phyloP scores from a whole-genome alignment of 2,329 filamentous ascomycete species.

The Talaromyces sp. region DNA sequence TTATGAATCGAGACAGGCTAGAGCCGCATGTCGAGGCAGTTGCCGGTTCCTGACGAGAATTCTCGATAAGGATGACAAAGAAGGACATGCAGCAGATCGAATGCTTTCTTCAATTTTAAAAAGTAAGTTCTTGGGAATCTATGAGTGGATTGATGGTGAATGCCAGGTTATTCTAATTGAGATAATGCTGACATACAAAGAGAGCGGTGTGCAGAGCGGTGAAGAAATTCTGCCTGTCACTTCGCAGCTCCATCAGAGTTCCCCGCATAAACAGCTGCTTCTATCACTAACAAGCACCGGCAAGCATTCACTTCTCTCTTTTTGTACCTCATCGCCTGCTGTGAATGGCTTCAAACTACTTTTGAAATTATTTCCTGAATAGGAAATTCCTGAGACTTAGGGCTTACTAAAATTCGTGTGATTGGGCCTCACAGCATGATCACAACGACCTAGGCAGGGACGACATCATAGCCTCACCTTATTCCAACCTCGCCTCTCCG shows the following conservation, averaged over 20 bases:
- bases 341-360: background rate
- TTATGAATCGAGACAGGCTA: background rate
- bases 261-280: conserved; percentile 5
- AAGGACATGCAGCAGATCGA: background rate
- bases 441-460: background rate
- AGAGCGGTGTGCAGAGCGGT: conserved; percentile 14
- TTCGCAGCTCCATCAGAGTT: background rate
- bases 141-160: background rate
- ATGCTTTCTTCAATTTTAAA: background rate
- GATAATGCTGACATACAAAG: background rate
- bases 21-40: too few relatives aligned
- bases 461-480: conserved; percentile 9
- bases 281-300: background rate
- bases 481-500: background rate
- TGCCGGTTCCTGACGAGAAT: background rate
- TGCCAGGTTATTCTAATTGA: background rate
- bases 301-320: background rate
- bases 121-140: too few relatives aligned
- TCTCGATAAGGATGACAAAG: background rate
- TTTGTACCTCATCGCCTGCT: background rate
- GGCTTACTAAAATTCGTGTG: background rate
- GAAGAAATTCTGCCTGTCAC: conserved; percentile 2
- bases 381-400: conserved; percentile 1
- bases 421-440: background rate
- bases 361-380: background rate